Conservation (phyloP, 345 rosid species). For the Euclidium syriacum region DNA sequence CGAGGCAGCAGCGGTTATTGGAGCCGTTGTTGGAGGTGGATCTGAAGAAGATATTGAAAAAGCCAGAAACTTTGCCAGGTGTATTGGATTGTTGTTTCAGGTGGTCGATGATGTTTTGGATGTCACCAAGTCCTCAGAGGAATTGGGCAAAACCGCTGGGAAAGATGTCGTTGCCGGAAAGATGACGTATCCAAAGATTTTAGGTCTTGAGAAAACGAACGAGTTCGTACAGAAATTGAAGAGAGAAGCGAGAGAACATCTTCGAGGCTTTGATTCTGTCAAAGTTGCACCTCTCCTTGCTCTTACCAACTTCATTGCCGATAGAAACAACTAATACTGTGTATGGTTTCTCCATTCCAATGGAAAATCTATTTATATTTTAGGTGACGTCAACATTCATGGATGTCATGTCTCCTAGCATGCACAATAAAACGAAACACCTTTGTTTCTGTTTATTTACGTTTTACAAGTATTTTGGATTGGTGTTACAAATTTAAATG, state of each 20-base stretch:
- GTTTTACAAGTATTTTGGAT: no score
- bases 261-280: conserved; percentile 52
- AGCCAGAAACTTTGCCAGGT: conserved; percentile 62
- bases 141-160: conserved; percentile 91
- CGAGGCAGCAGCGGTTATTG: conserved; percentile 70
- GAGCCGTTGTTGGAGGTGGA: conserved; percentile 76
- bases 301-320: conserved; percentile 70
- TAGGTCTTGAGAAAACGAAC: conserved; percentile 63
- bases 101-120: conserved; percentile 92
- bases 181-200: conserved; percentile 61
- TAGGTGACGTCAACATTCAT: no score
- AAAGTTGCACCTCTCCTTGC: conserved; percentile 83
- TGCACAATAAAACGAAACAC: no score
- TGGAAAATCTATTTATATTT: no score
- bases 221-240: conserved; percentile 55
- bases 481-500: no score
- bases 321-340: conserved; percentile 60
- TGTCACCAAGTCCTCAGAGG: conserved; percentile 66
- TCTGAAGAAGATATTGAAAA: conserved; percentile 58
- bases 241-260: conserved; percentile 50
- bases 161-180: conserved; percentile 75
- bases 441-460: no score
- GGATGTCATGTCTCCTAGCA: no score
- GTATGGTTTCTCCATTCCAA: no score
- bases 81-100: conserved; percentile 74